Evolutionary conservation across 169 alveolate genomes (phyloP), one percentile per base, ranked within the genome.

Genomic region (Plasmodium fragile): DNA sequence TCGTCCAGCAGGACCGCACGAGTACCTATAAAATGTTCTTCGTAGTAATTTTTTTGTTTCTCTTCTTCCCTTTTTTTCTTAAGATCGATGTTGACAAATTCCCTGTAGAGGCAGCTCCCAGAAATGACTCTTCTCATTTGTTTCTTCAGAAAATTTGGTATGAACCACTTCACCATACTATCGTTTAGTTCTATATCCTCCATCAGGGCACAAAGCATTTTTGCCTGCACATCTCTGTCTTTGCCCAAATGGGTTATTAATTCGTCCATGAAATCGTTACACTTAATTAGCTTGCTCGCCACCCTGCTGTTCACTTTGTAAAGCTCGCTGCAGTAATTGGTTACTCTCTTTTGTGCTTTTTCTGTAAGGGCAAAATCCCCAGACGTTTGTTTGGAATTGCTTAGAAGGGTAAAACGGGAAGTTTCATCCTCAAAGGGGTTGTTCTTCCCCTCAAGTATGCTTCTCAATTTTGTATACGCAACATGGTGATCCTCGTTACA

Each of bases 1-100:
- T 91, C 94, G 82, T 91, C 94, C 25, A 91, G 43, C 41, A 91
- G 81, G 39, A 81, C 49, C 4, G 84, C 94, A 28, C 92, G 82
- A 13, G 94, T 91, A 52, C 32, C 55, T 49, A 91, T 81, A 91
- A 32, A 91, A 91, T 91, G 82, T 45, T 91, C 45, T 41, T 91
- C 81, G 82, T 91, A 91, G 73, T 80, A 80, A 30, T 34, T 70
- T 69, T 72, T 80, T 71, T 91, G 28, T 52, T 71, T 91, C 53
- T 91, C 92, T 22, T 81, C 82, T 91, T 91, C 83, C 22, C 69
- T 80, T 2, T 91, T 91, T 70, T 71, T 81, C 81, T 91, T 81
- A 43, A 91, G 59, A 81, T 91, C 75, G 32, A 91, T 70, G 43
- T 91, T 73, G 84, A 70, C 73, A n/a, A 91, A 30, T 10, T 80